A percentile compares a stretch with the other conserved stretches of the same genome.
These are phyloP conservation scores for Leavenworthia alabamica DNA, from an alignment of 345 rosid species.

Conservation along the genomic window DNA sequence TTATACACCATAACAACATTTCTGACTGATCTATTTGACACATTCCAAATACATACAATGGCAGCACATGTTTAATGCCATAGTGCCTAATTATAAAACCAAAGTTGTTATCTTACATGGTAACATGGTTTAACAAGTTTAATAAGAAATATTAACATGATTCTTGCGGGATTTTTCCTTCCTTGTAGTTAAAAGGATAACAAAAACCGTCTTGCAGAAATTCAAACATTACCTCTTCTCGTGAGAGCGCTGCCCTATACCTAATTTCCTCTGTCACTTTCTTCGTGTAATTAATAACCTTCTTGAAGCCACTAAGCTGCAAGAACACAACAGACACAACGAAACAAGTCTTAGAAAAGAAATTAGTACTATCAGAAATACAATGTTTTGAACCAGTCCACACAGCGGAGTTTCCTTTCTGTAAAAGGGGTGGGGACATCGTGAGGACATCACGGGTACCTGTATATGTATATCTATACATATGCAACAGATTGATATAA, in stretches of 20 bases:
- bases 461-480: neutral
- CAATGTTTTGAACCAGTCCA: neutral
- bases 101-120: neutral
- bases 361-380: neutral
- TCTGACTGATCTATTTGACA: neutral
- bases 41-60: neutral
- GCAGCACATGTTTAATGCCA: slow-evolving; percentile 3
- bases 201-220: neutral
- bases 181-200: neutral
- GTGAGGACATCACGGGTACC: neutral
- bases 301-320: slow-evolving; percentile 96
- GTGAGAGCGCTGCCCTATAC: slow-evolving; percentile 66
- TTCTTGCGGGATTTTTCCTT: neutral
- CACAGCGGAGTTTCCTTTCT: neutral
- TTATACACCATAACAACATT: slow-evolving; percentile 2
- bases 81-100: slow-evolving; percentile 6
- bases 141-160: slow-evolving; percentile 11
- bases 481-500: slow-evolving; percentile 9
- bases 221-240: slow-evolving; percentile 77
- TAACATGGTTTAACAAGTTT: slow-evolving; percentile 10
- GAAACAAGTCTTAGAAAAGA: slow-evolving; percentile 1
- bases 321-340: slow-evolving; percentile 19
- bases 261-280: slow-evolving; percentile 79
- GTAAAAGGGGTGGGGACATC: neutral
- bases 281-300: slow-evolving; percentile 90